Base-by-base conservation (phyloP, 768 basidiomycete genomes). In the Mycena metata region DNA sequence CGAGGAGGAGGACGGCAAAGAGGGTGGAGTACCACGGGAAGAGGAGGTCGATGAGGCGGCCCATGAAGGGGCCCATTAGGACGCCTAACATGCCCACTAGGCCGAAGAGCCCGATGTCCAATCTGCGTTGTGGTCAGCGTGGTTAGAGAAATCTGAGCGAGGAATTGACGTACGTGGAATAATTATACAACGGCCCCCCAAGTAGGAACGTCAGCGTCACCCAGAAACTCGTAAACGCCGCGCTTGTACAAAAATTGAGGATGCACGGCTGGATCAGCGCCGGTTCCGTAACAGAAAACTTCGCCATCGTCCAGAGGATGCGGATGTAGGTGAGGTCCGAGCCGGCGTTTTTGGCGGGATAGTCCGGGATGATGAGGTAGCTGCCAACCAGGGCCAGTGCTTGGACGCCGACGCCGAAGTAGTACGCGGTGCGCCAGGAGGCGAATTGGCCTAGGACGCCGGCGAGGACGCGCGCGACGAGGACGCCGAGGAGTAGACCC, bases 161-260 rank as follows among this genome's bases (percentile, higher is more conserved):
- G 41, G 39, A 67, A 36, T 36, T 30, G 17, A 83, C 84, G 45
- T 81, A 86, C 91, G 90, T 92, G 1, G 90, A 91, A 70, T 91
- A 95, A 72, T 89, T 75, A 74, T 95, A 96, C 0, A 92, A 91
- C 4, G 89, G 78, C 7, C 90, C 92, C 10, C 89, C 90, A 3
- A 97, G 88, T 23, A 96, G 81, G 82, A 96, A 96, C 0, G 94
- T 95, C 67, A 93, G 77, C 0, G 91, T 92, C 5, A 92, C 90
- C 91, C 91, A 90, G 70, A 89, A 90, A 70, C 82, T 85, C 13
- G 80, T 83, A 73, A 86, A 87, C 56, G 80, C 90, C 57, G 88
- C 90, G 26, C 90, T 90, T 66, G 85, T 86, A 15, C 83, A 85
- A 17, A 93, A 75, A 70, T 89, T 87, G 73, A 93, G 83, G 69